A percentile compares a stretch with the other conserved stretches of the same genome.
These are phyloP conservation scores for Ogataea kodamae DNA, from an alignment of 805 yeast genomes.

Conservation along the genomic window DNA sequence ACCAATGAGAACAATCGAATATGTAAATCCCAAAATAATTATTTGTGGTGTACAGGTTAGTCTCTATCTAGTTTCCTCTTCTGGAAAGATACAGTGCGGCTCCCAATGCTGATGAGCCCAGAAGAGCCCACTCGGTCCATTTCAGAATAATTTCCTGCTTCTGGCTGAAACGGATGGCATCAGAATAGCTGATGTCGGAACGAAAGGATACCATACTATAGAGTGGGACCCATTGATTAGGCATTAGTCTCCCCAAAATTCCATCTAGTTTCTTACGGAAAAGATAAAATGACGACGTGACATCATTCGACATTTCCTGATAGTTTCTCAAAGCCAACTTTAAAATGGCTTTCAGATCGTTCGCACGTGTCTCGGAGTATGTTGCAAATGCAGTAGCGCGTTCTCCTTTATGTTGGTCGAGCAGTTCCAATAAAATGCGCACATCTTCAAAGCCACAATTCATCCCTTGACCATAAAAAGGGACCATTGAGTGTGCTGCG, in stretches of 20 bases:
- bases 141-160: conserved; percentile 54
- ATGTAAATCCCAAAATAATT: conserved; percentile 1
- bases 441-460: conserved; percentile 95
- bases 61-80: conserved; percentile 3
- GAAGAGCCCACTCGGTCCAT: conserved; percentile 20
- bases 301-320: conserved; percentile 82
- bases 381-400: conserved; percentile 47
- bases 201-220: conserved; percentile 92
- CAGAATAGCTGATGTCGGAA: conserved; percentile 72
- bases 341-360: conserved; percentile 72
- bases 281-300: conserved; percentile 56
- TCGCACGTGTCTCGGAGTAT: conserved; percentile 54
- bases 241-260: conserved; percentile 52
- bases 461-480: conserved; percentile 98
- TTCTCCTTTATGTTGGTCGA: conserved; percentile 37
- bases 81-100: conserved; percentile 7
- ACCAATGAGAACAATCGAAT: conserved; percentile 3
- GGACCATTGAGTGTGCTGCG: conserved; percentile 96
- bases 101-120: conserved; percentile 15
- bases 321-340: conserved; percentile 78
- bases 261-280: conserved; percentile 68
- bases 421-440: conserved; percentile 53
- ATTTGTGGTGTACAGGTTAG: conserved; percentile 1
- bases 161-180: conserved; percentile 53
- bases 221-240: conserved; percentile 75